A percentile compares a stretch with the other conserved stretches of the same genome.
phyloP scores from a whole-genome alignment of 129 eudicot genomes.

The Sambucus nigra region DNA sequence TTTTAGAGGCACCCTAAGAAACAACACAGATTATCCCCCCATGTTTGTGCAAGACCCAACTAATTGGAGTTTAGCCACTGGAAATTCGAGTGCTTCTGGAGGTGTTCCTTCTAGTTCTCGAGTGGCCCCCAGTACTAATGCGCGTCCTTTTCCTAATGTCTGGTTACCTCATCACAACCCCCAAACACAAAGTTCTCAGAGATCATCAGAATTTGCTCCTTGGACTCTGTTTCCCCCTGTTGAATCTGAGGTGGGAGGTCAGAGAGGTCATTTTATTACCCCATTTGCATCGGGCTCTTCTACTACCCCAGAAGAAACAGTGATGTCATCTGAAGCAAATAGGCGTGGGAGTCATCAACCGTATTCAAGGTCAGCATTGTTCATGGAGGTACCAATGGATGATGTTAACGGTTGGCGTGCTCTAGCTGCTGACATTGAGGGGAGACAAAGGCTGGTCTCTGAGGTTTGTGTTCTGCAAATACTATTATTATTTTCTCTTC shows the following conservation, averaged over 20 bases:
- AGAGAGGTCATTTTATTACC: conserved; percentile 29
- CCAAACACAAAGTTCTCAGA: conserved; percentile 30
- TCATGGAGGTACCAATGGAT: conserved; percentile 55
- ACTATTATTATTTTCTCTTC: not conserved
- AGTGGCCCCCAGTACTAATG: conserved; percentile 21
- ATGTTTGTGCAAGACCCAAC: conserved; percentile 49
- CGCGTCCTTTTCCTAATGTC: conserved; percentile 22
- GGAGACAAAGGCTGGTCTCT: conserved; percentile 69
- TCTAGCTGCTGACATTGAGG: conserved; percentile 57
- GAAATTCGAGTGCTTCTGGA: conserved; percentile 27
- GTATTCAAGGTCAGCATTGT: conserved; percentile 27
- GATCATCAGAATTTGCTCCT: conserved; percentile 34
- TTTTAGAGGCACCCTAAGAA: conserved; percentile 38
- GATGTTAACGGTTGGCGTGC: conserved; percentile 43
- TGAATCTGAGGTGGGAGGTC: conserved; percentile 48
- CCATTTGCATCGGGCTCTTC: conserved; percentile 31
- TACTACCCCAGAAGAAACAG: conserved; percentile 34
- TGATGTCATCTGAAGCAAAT: conserved; percentile 22
- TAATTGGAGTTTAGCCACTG: conserved; percentile 41
- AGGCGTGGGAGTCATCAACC: conserved; percentile 33
- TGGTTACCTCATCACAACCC: conserved; percentile 38
- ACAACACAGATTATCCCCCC: conserved; percentile 23
- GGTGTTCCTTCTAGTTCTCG: conserved; percentile 36
- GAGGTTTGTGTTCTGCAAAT: conserved; percentile 28
- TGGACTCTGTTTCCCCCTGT: conserved; percentile 49